A percentile compares a stretch with the other conserved stretches of the same genome.
Conservation (phyloP, 2,329 filamentous ascomycete genomes). For the Cercospora citrullina region DNA sequence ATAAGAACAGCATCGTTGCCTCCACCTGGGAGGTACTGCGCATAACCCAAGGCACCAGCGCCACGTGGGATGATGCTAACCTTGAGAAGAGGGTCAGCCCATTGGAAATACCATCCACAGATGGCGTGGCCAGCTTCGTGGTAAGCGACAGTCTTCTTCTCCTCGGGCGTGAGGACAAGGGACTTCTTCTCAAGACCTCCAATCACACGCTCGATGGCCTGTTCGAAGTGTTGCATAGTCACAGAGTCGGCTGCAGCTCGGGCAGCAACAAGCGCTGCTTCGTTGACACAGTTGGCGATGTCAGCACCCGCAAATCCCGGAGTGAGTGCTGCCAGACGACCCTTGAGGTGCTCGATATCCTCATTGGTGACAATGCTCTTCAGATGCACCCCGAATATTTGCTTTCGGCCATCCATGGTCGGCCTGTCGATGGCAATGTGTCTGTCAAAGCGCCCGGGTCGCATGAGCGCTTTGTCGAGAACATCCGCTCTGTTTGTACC, state of each 20-base stretch:
- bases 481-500: conserved; percentile 96
- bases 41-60: conserved; percentile 89
- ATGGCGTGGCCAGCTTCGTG: conserved; percentile 98
- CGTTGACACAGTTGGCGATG: conserved; percentile 97
- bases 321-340: conserved; percentile 85
- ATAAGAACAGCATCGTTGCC: conserved; percentile 94
- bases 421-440: conserved; percentile 94
- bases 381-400: conserved; percentile 94
- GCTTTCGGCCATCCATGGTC: conserved; percentile 93
- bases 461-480: conserved; percentile 92
- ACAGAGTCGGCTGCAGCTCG: conserved; percentile 78
- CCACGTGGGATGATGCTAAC: conserved; percentile 98
- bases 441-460: conserved; percentile 93
- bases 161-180: conserved; percentile 84
- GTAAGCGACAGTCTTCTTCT: conserved; percentile 95
- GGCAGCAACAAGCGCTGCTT: conserved; percentile 92
- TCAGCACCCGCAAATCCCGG: conserved; percentile 97
- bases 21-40: conserved; percentile 88
- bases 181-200: conserved; percentile 98
- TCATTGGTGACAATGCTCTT: conserved; percentile 93
- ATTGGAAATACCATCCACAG: conserved; percentile 96
- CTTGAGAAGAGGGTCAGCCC: conserved; percentile 95
- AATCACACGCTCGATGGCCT: conserved; percentile 95
- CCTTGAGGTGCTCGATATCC: conserved; percentile 82
- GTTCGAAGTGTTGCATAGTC: conserved; percentile 88